phyloP scores from a whole-genome alignment of 1,139 yeast genomes.

The Hansenula lynferdii region DNA sequence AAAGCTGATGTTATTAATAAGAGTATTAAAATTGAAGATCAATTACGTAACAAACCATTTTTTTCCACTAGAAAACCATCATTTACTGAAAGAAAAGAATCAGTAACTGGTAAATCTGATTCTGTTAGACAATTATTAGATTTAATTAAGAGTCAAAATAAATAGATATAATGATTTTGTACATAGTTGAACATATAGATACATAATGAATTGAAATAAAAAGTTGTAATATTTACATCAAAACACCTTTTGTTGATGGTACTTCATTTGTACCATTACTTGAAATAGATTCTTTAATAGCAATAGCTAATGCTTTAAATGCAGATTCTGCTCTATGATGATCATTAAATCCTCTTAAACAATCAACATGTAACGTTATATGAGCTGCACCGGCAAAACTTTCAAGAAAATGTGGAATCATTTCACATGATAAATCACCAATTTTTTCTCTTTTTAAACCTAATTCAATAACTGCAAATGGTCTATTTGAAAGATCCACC shows the following conservation, averaged over 20 bases:
- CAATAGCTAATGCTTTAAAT: constrained; percentile 91
- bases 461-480: constrained; percentile 83
- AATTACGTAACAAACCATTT: no score
- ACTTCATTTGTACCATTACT: constrained; percentile 84
- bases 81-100: not conserved
- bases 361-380: constrained; percentile 89
- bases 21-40: not conserved
- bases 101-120: not conserved
- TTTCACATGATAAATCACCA: constrained; percentile 89
- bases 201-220: not conserved
- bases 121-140: not conserved
- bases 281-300: constrained; percentile 80
- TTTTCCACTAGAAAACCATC: no score
- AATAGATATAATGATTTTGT: not conserved
- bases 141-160: not conserved
- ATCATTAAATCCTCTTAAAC: constrained; percentile 88
- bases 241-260: constrained; percentile 95
- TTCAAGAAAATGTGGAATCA: constrained; percentile 95
- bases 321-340: constrained; percentile 97
- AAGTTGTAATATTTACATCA: constrained; percentile 34
- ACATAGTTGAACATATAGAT: not conserved
- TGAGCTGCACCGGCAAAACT: constrained; percentile 92
- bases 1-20: constrained; percentile 1
- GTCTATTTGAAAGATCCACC: constrained; percentile 88
- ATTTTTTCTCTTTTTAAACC: constrained; percentile 90